Percentiles rank a stretch among this genome's conserved stretches.
Conservation (phyloP, 139 green algal genomes). For the Chlorella sp. region DNA sequence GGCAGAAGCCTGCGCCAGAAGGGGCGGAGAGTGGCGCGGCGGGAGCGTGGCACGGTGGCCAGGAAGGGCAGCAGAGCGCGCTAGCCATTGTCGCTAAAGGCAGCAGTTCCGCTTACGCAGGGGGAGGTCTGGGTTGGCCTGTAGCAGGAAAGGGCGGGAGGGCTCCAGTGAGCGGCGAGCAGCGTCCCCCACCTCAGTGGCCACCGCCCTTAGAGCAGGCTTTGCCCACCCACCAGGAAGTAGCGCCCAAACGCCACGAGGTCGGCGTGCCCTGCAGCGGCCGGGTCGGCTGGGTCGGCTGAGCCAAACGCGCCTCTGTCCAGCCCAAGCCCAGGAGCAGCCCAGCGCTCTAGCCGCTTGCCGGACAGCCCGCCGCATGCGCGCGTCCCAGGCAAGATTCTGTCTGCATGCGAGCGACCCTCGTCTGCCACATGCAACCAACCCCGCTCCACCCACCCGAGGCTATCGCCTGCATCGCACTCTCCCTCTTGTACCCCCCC, state of each 20-base stretch:
- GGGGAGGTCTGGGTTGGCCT: constrained; percentile 84
- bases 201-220: too few relatives aligned
- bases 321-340: background rate
- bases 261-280: constrained; percentile 53
- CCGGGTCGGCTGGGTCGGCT: constrained; percentile 12
- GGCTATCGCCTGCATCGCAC: constrained; percentile 43
- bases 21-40: too few relatives aligned
- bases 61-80: too few relatives aligned
- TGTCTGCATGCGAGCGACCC: background rate
- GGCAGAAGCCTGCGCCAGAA: too few relatives aligned
- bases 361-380: too few relatives aligned
- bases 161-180: too few relatives aligned
- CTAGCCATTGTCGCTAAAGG: too few relatives aligned
- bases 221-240: too few relatives aligned
- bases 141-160: too few relatives aligned
- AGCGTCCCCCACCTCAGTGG: too few relatives aligned
- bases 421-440: background rate
- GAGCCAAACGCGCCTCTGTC: background rate
- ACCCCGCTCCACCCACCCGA: constrained; percentile 13
- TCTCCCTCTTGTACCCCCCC: constrained; percentile 64
- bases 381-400: background rate
- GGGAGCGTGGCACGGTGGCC: too few relatives aligned
- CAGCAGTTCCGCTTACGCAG: too few relatives aligned
- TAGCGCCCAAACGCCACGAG: constrained; percentile 36
- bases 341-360: background rate